Percentiles rank a stretch among this genome's conserved stretches.
Evolutionary conservation across 2,329 filamentous ascomycete genomes (phyloP).

Genomic region (Colletotrichum somersetense): DNA sequence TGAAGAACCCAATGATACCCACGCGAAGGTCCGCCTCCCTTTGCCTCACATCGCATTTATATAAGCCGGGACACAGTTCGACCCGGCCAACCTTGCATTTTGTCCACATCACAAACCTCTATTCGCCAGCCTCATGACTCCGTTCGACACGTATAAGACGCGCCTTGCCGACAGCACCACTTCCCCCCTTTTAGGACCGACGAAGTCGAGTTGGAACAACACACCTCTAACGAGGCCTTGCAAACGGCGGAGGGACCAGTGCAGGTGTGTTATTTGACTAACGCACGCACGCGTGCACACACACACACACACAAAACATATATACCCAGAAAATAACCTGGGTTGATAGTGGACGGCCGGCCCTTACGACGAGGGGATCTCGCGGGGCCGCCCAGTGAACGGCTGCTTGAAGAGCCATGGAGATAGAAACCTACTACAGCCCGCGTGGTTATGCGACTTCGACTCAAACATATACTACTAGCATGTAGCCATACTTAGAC

Average conservation of each 20-base stretch:
- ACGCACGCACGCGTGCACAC: background rate
- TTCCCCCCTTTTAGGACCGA: background rate
- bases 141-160: background rate
- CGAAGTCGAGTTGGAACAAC: background rate
- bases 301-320: background rate
- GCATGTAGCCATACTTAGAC: background rate
- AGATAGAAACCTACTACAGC: background rate
- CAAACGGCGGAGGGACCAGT: no score
- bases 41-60: slow-evolving; percentile 15
- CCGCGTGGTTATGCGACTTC: background rate
- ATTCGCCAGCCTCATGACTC: background rate
- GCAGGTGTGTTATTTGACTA: background rate
- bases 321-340: no score
- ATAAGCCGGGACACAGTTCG: background rate
- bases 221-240: background rate
- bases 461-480: background rate
- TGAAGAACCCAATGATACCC: slow-evolving; percentile 32
- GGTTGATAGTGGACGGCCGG: background rate
- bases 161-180: background rate
- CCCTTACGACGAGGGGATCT: background rate
- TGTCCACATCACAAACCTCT: background rate
- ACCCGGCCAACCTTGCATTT: background rate
- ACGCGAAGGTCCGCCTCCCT: slow-evolving; percentile 25
- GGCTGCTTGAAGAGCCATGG: background rate
- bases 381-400: background rate